Evolutionary conservation across 345 rosid species (phyloP).

Genomic region (Durio zibethinus): DNA sequence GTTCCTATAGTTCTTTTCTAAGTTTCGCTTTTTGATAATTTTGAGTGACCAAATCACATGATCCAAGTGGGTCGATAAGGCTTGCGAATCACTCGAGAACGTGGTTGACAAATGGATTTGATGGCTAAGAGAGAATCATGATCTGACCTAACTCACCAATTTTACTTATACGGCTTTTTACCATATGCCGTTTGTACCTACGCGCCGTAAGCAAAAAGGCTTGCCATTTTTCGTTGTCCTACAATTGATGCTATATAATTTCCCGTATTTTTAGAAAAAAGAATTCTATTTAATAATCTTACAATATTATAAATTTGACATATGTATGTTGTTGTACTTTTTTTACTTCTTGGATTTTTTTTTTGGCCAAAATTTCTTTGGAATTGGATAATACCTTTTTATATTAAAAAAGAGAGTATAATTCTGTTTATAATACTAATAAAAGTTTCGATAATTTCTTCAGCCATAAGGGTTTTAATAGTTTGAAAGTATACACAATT

Average conservation of each 20-base stretch:
- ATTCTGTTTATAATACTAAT: too few species aligned
- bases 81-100: neutral
- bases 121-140: neutral
- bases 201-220: neutral
- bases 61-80: neutral
- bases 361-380: too few species aligned
- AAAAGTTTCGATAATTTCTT: too few species aligned
- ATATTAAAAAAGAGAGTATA: neutral
- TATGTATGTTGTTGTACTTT: neutral
- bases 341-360: neutral
- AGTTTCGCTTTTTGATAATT: neutral
- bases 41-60: conserved; percentile 9
- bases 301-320: neutral
- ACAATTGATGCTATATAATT: neutral
- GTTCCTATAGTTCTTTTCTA: neutral
- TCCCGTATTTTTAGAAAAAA: neutral
- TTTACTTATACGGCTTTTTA: neutral
- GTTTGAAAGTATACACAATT: neutral
- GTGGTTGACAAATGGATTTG: conserved; percentile 6
- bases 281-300: neutral
- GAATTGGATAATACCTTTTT: neutral
- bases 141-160: neutral
- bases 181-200: neutral
- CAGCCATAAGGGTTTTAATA: neutral
- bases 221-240: neutral